These are phyloP conservation scores for Backusella circina DNA, from an alignment of 192 early-diverging fungal genomes.

Conservation along the genomic window DNA sequence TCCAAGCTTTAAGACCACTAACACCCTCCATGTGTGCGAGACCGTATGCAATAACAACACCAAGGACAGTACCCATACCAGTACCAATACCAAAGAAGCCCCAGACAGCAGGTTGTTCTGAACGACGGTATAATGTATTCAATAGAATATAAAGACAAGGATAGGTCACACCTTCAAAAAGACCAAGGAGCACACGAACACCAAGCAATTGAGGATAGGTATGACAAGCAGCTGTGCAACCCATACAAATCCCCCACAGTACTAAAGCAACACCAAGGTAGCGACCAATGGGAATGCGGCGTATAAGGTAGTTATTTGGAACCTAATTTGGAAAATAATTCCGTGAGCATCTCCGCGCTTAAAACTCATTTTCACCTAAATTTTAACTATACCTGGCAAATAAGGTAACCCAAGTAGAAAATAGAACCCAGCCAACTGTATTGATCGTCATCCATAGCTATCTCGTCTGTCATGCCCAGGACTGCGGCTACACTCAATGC, in stretches of 20 bases:
- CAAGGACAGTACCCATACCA: conserved; percentile 14
- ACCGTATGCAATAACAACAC: conserved; percentile 8
- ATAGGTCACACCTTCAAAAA: conserved; percentile 16
- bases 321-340: background rate
- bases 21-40: conserved; percentile 9
- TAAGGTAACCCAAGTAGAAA: conserved; percentile 30
- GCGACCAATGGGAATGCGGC: background rate
- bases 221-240: background rate
- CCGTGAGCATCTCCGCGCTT: background rate
- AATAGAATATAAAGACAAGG: conserved; percentile 17
- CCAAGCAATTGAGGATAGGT: conserved; percentile 16
- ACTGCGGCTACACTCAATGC: conserved; percentile 13
- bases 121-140: conserved; percentile 15
- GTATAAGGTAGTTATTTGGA: conserved; percentile 1
- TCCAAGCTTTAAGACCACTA: conserved; percentile 9
- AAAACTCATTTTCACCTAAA: background rate
- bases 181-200: conserved; percentile 22
- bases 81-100: conserved; percentile 7
- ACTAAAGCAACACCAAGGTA: conserved; percentile 11
- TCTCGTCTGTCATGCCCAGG: conserved; percentile 12
- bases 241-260: conserved; percentile 17
- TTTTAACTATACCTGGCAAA: conserved; percentile 14
- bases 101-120: conserved; percentile 9
- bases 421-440: conserved; percentile 22
- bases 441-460: background rate